These are phyloP conservation scores for Boletus bicolor DNA, from an alignment of 768 basidiomycete genomes.

Conservation along the genomic window DNA sequence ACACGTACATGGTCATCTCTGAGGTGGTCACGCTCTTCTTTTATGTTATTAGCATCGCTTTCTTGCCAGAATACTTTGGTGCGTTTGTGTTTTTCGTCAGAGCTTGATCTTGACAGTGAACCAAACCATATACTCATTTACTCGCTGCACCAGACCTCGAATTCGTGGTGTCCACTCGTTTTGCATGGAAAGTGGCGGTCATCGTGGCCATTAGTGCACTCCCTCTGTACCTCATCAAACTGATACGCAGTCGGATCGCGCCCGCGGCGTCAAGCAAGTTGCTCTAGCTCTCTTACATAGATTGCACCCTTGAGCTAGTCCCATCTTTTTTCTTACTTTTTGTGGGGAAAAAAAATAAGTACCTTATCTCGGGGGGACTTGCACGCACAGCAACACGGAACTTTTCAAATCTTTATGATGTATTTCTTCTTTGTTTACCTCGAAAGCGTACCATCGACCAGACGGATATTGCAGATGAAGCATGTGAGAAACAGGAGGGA, in stretches of 20 bases:
- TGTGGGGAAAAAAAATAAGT: not conserved
- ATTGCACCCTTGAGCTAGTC: not conserved
- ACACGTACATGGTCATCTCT: conserved; percentile 90
- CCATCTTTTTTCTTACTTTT: not conserved
- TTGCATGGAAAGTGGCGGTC: conserved; percentile 92
- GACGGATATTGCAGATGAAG: conserved; percentile 28
- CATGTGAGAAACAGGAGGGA: conserved; percentile 8
- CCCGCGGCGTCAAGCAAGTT: conserved; percentile 95
- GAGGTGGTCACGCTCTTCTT: conserved; percentile 86
- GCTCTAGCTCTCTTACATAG: conserved; percentile 39
- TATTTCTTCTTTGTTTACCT: conserved; percentile 35
- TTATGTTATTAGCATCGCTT: conserved; percentile 87
- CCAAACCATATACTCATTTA: not conserved
- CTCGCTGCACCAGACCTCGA: conserved; percentile 64
- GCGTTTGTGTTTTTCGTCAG: conserved; percentile 21
- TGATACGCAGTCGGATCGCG: conserved; percentile 79
- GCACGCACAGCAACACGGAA: not conserved
- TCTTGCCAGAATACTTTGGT: conserved; percentile 98
- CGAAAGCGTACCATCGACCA: conserved; percentile 12
- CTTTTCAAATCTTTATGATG: conserved; percentile 37
- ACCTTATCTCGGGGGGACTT: not conserved
- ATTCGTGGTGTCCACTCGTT: conserved; percentile 84
- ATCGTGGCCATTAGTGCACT: conserved; percentile 94
- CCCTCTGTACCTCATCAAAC: conserved; percentile 88
- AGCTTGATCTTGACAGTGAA: not conserved